phyloP scores from a whole-genome alignment of 2,329 filamentous ascomycete genomes.

The Dryadomyces quercus-mongolicae region DNA sequence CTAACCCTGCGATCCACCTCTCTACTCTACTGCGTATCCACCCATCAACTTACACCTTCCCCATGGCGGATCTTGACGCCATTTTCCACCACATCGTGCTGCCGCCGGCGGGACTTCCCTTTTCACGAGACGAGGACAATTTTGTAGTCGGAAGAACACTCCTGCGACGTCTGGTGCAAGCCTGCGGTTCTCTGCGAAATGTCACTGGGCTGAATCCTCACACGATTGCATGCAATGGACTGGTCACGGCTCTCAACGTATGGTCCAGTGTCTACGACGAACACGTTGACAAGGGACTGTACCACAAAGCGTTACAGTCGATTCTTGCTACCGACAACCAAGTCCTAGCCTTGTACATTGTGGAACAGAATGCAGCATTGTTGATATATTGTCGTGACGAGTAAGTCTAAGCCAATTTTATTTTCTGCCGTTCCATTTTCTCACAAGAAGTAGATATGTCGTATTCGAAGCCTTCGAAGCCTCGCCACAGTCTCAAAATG shows the following conservation, averaged over 20 bases:
- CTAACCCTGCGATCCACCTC: not conserved
- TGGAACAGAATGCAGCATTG: conserved; percentile 20
- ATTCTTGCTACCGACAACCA: not conserved
- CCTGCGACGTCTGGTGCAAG: conserved; percentile 1
- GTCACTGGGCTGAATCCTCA: not conserved
- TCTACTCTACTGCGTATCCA: not conserved
- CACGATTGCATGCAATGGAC: not conserved
- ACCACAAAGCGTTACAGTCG: not conserved
- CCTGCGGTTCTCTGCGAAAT: not conserved
- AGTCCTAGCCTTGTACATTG: conserved; percentile 4
- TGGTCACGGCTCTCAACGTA: not conserved
- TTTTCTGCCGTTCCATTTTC: not conserved
- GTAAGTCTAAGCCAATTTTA: too few relatives aligned
- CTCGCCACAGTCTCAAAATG: conserved; percentile 37
- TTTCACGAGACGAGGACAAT: not conserved
- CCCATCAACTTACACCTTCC: not conserved
- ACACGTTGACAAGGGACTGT: not conserved
- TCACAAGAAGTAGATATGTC: conserved; percentile 5
- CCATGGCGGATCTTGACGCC: not conserved
- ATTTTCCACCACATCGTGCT: conserved; percentile 10
- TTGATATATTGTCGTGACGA: conserved; percentile 17
- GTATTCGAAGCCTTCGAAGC: conserved; percentile 48
- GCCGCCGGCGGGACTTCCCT: conserved; percentile 5
- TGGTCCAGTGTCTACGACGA: not conserved
- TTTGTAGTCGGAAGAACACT: not conserved